Evolutionary conservation across 805 yeast species (phyloP).

Genomic region (Ogataea angusta): DNA sequence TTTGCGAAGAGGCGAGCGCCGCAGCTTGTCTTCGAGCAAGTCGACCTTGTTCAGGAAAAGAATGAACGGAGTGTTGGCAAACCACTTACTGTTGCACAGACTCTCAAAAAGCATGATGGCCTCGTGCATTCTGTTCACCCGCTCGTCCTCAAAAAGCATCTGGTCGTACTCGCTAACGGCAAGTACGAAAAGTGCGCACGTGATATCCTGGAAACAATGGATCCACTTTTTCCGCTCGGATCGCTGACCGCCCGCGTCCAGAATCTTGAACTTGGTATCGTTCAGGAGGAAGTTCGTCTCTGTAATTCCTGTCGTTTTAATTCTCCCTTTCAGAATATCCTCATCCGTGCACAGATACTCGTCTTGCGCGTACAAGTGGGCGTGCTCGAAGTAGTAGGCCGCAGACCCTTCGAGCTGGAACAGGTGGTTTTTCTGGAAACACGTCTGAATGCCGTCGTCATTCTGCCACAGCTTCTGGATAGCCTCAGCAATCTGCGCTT

Average conservation of each 20-base stretch:
- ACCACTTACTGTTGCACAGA: constrained; percentile 82
- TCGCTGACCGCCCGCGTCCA: constrained; percentile 97
- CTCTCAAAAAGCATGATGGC: constrained; percentile 80
- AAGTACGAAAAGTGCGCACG: constrained; percentile 81
- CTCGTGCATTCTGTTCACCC: constrained; percentile 89
- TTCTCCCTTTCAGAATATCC: constrained; percentile 86
- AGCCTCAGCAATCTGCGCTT: constrained; percentile 67
- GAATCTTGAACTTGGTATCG: constrained; percentile 64
- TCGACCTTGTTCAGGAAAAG: constrained; percentile 88
- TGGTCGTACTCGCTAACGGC: constrained; percentile 94
- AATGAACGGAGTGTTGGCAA: constrained; percentile 80
- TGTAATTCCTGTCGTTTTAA: constrained; percentile 93
- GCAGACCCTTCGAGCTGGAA: constrained; percentile 87
- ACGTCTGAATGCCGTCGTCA: constrained; percentile 63
- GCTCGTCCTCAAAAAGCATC: constrained; percentile 81
- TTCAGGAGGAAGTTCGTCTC: constrained; percentile 74
- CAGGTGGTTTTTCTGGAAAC: constrained; percentile 61
- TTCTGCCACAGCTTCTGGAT: constrained; percentile 64
- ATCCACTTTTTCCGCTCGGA: constrained; percentile 92
- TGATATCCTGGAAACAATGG: constrained; percentile 87
- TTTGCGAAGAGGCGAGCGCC: constrained; percentile 58
- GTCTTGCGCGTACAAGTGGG: constrained; percentile 60
- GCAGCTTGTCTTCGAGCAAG: constrained; percentile 68
- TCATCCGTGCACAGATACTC: constrained; percentile 69
- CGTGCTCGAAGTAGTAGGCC: constrained; percentile 72